A percentile compares a stretch with the other conserved stretches of the same genome.
Evolutionary conservation across 2,329 filamentous ascomycete genomes (phyloP).

Genomic region (Rhynchosporium agropyri): DNA sequence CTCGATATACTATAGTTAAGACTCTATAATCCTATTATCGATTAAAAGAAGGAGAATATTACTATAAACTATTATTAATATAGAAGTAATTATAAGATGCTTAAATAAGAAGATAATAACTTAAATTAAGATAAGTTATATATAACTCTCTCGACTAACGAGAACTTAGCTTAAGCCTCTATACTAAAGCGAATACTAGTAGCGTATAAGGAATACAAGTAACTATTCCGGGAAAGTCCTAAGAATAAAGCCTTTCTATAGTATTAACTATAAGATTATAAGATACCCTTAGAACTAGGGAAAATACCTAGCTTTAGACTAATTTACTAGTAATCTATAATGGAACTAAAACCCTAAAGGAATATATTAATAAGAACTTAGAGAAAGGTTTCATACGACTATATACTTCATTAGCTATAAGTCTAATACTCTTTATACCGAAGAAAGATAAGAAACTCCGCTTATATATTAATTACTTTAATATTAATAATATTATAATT

Average conservation of each 20-base stretch:
- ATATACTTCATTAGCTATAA: neutral
- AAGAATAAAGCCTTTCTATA: neutral
- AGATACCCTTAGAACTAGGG: neutral
- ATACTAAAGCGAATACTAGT: neutral
- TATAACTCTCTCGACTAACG: neutral
- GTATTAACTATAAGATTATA: conserved; percentile 13
- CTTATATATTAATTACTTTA: conserved; percentile 2
- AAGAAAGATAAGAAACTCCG: neutral
- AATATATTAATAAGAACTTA: neutral
- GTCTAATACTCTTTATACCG: neutral
- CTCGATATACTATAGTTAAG: neutral
- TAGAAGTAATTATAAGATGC: neutral
- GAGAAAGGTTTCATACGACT: neutral
- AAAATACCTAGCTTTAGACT: neutral
- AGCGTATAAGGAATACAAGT: too few relatives aligned
- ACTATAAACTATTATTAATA: conserved; percentile 4
- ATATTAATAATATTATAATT: conserved; percentile 8
- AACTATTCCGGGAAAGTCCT: neutral
- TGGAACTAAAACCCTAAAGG: neutral
- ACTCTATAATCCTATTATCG: neutral
- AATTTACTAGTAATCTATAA: neutral
- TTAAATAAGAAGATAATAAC: neutral
- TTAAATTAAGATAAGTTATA: neutral
- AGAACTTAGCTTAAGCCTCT: neutral
- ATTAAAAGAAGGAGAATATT: conserved; percentile 3